Evolutionary conservation across 371 early-diverging fungal genomes (phyloP).

Genomic region (Mortierella sp.): DNA sequence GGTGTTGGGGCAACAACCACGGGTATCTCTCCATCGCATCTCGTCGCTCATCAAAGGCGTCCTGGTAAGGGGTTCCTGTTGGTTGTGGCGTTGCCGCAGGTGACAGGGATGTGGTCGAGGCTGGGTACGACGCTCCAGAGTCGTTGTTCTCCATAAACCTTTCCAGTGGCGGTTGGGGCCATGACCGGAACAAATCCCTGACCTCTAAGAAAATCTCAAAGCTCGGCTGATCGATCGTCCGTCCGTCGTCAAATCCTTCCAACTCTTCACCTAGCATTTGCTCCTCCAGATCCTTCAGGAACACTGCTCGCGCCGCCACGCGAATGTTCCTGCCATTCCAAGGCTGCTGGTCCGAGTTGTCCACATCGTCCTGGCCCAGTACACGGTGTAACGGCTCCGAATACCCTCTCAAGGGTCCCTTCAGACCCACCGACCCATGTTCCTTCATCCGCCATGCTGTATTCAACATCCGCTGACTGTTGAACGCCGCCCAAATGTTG

Average conservation of each 20-base stretch:
- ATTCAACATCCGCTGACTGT: conserved; percentile 48
- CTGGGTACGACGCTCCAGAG: background rate
- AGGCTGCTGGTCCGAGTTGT: conserved; percentile 14
- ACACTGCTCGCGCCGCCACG: conserved; percentile 64
- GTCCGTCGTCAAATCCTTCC: conserved; percentile 36
- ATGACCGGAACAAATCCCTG: conserved; percentile 35
- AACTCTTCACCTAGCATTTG: conserved; percentile 44
- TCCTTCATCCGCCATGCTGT: conserved; percentile 36
- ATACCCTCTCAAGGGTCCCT: conserved; percentile 24
- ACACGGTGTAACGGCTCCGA: conserved; percentile 34
- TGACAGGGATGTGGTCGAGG: conserved; percentile 16
- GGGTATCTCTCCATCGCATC: conserved; percentile 24
- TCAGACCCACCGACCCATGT: background rate
- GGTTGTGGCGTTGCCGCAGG: conserved; percentile 15
- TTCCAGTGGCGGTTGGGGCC: conserved; percentile 38
- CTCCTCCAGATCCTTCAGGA: conserved; percentile 66
- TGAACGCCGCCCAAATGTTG: conserved; percentile 53
- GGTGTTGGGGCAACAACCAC: conserved; percentile 58
- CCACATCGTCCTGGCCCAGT: background rate
- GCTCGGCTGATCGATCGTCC: conserved; percentile 31
- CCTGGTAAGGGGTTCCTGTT: background rate
- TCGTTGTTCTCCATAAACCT: conserved; percentile 23
- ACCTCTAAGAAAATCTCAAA: conserved; percentile 50
- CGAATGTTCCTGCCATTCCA: conserved; percentile 39
- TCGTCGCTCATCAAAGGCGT: background rate